Evolutionary conservation across 208 protist species (phyloP).

Genomic region (Acanthamoeba triangularis): DNA sequence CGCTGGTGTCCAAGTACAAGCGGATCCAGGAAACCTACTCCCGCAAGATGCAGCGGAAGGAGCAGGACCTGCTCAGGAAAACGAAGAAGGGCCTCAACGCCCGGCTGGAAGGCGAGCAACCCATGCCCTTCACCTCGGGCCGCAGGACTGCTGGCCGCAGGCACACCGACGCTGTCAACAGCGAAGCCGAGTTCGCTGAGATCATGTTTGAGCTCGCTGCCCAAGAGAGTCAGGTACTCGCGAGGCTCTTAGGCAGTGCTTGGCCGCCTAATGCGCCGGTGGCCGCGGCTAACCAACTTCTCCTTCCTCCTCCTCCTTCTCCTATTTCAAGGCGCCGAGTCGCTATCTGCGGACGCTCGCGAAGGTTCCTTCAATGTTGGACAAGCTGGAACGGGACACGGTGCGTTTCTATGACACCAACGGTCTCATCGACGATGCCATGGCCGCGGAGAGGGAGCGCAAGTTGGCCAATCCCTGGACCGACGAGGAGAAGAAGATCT

Average conservation of each 20-base stretch:
- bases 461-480: conserved; percentile 74
- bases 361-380: conserved; percentile 53
- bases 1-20: conserved; percentile 56
- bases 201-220: conserved; percentile 76
- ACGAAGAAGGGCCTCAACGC: conserved; percentile 51
- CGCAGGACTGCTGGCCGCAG: conserved; percentile 21
- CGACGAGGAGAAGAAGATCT: conserved; percentile 73
- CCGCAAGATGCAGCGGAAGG: conserved; percentile 67
- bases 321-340: conserved; percentile 36
- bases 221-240: conserved; percentile 62
- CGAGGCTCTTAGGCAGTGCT: too few species aligned
- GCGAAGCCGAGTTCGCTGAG: conserved; percentile 67
- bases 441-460: conserved; percentile 67
- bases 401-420: conserved; percentile 69
- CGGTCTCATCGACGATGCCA: conserved; percentile 74
- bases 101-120: background rate
- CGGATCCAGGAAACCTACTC: conserved; percentile 36
- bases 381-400: background rate
- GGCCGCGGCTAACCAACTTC: background rate
- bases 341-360: conserved; percentile 69
- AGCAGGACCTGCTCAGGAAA: conserved; percentile 32
- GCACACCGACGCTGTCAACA: conserved; percentile 66
- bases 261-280: too few species aligned
- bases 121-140: conserved; percentile 20
- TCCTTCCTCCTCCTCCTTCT: background rate